Evolutionary conservation across 331 rosid genomes (phyloP).

Genomic region (Quercus tomentella): DNA sequence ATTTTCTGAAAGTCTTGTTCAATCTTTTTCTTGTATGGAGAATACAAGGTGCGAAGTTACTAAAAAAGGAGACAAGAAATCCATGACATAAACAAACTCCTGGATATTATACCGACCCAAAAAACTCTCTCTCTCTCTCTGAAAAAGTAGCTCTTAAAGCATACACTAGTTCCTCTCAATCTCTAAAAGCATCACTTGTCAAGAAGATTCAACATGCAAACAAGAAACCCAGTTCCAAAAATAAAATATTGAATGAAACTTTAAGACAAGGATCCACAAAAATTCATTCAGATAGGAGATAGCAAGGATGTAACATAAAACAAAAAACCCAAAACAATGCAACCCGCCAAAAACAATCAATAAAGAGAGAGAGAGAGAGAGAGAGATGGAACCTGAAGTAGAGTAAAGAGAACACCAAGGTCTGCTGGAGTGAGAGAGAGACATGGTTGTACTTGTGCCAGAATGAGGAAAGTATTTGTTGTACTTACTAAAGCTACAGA

Average conservation of each 20-base stretch:
- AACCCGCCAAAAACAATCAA: background rate
- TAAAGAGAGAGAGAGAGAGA: background rate
- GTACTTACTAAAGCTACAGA: too few relatives aligned
- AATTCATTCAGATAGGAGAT: background rate
- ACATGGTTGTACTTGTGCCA: constrained; percentile 24
- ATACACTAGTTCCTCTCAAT: too few relatives aligned
- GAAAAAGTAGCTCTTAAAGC: too few relatives aligned
- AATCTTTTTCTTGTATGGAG: background rate
- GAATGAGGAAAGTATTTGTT: background rate
- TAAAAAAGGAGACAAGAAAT: background rate
- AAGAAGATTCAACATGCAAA: background rate
- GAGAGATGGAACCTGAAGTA: constrained; percentile 32
- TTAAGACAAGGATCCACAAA: background rate
- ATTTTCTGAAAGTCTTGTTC: background rate
- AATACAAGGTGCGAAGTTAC: background rate
- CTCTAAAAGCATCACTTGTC: too few relatives aligned
- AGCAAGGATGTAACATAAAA: background rate
- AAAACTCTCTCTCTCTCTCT: background rate
- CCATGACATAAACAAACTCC: background rate
- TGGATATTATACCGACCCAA: background rate
- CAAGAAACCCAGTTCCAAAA: background rate
- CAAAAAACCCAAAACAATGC: background rate
- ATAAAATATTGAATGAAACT: background rate
- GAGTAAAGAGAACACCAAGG: constrained; percentile 27
- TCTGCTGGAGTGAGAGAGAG: constrained; percentile 27